Percentiles rank a stretch among this genome's conserved stretches.
These are phyloP conservation scores for Pholiota adiposa DNA, from an alignment of 1,284 basidiomycete genomes.

Conservation along the genomic window DNA sequence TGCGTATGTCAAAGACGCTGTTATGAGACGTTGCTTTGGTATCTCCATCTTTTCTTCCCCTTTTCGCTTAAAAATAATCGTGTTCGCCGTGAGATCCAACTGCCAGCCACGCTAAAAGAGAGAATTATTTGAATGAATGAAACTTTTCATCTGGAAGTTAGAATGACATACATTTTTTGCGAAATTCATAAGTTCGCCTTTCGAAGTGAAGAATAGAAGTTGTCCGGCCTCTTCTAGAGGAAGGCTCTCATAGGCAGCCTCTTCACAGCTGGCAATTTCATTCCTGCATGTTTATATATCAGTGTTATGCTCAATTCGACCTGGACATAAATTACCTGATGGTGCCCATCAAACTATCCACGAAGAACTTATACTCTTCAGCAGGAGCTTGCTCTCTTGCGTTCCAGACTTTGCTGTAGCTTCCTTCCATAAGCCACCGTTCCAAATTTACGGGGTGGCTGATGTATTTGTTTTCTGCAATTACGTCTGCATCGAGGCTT, in stretches of 20 bases:
- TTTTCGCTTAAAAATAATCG: constrained; percentile 70
- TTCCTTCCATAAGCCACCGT: constrained; percentile 98
- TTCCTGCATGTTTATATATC: constrained; percentile 52
- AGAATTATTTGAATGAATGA: background rate
- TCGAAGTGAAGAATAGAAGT: constrained; percentile 84
- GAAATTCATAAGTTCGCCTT: constrained; percentile 78
- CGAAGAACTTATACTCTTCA: constrained; percentile 90
- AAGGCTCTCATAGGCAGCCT: constrained; percentile 86
- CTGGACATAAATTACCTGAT: constrained; percentile 64
- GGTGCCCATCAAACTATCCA: constrained; percentile 91
- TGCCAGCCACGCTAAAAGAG: constrained; percentile 69
- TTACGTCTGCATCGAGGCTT: constrained; percentile 79
- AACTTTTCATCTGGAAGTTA: background rate
- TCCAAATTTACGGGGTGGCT: constrained; percentile 90
- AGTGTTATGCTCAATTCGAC: background rate
- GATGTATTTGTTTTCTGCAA: constrained; percentile 79
- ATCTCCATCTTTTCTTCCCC: constrained; percentile 81
- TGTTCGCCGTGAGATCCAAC: constrained; percentile 62
- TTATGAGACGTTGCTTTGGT: constrained; percentile 81
- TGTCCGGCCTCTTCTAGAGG: constrained; percentile 89
- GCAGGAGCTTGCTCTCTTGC: constrained; percentile 87
- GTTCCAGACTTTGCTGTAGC: constrained; percentile 98
- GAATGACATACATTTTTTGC: constrained; percentile 65
- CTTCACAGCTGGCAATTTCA: constrained; percentile 93
- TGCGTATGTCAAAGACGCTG: constrained; percentile 76